Conservation (phyloP, 108 stramenopile genomes). For the Stephanodiscus triporus region DNA sequence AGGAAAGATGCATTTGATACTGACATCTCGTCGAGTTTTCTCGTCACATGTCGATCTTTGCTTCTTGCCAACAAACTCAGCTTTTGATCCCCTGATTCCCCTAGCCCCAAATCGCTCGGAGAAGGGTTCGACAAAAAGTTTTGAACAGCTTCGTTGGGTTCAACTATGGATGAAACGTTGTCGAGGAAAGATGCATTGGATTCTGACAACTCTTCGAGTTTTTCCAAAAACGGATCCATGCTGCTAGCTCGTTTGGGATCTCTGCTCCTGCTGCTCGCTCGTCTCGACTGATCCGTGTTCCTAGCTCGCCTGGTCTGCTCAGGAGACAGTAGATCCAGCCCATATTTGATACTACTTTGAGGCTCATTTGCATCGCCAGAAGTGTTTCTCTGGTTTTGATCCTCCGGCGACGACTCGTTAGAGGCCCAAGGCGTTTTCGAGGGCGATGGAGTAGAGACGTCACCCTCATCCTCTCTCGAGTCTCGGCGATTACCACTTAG, state of each 20-base stretch:
- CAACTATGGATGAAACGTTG: slow-evolving; percentile 16
- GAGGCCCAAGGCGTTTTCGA: not conserved
- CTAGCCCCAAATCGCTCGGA: not conserved
- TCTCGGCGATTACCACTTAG: not conserved
- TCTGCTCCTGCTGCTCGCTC: slow-evolving; percentile 10
- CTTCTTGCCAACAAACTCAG: not conserved
- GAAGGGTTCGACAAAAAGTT: slow-evolving; percentile 13
- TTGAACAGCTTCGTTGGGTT: slow-evolving; percentile 16
- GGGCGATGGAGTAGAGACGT: not conserved
- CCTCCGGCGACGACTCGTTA: not conserved
- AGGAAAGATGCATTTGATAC: slow-evolving; percentile 30
- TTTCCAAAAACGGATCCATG: slow-evolving; percentile 10
- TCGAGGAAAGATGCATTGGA: slow-evolving; percentile 29
- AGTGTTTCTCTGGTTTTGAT: not conserved
- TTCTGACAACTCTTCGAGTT: slow-evolving; percentile 27
- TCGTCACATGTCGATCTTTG: too few species aligned
- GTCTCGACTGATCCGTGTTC: not conserved
- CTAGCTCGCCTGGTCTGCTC: not conserved
- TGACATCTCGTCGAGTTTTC: slow-evolving; percentile 23
- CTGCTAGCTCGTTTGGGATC: not conserved
- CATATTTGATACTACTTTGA: not conserved
- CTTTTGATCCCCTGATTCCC: not conserved
- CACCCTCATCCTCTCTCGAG: not conserved
- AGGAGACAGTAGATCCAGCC: not conserved
- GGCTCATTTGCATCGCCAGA: not conserved